Percentiles rank a stretch among this genome's conserved stretches.
Conservation (phyloP, 495 filamentous ascomycete genomes). For the Daldinia decipiens region DNA sequence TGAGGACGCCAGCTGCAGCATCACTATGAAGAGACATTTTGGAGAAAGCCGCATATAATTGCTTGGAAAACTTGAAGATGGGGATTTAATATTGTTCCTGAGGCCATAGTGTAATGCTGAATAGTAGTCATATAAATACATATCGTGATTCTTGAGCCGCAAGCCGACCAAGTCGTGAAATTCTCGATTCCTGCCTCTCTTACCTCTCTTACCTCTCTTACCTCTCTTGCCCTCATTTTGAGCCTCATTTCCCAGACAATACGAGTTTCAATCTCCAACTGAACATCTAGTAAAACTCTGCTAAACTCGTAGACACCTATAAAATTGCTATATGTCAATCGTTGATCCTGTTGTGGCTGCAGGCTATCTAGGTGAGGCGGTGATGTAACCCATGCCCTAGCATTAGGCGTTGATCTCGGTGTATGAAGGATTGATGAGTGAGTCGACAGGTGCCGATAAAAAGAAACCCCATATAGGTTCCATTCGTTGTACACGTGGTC, state of each 20-base stretch:
- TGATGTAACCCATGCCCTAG: constrained; percentile 22
- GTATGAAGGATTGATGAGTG: constrained; percentile 4
- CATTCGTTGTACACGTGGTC: constrained; percentile 26
- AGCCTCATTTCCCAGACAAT: not conserved
- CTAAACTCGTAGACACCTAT: not conserved
- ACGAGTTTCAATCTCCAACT: not conserved
- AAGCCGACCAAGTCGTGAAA: not conserved
- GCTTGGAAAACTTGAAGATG: not conserved
- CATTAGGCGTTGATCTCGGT: constrained; percentile 30
- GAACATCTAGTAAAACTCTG: not conserved
- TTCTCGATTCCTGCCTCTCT: not conserved
- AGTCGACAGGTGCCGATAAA: constrained; percentile 1
- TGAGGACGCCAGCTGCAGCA: constrained; percentile 15
- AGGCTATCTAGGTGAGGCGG: constrained; percentile 16
- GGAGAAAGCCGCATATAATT: not conserved
- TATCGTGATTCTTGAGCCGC: constrained; percentile 21
- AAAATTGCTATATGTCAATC: not conserved
- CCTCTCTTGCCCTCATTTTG: not conserved
- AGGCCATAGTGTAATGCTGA: not conserved
- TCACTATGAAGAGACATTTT: constrained; percentile 49
- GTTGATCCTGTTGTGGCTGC: constrained; percentile 8
- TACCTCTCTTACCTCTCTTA: not conserved
- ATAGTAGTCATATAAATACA: constrained; percentile 16
- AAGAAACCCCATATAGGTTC: not conserved
- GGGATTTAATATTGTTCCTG: not conserved